Evolutionary conservation across 176 grass and related monocot genomes (phyloP).

Genomic region (Triticum dicoccoides): DNA sequence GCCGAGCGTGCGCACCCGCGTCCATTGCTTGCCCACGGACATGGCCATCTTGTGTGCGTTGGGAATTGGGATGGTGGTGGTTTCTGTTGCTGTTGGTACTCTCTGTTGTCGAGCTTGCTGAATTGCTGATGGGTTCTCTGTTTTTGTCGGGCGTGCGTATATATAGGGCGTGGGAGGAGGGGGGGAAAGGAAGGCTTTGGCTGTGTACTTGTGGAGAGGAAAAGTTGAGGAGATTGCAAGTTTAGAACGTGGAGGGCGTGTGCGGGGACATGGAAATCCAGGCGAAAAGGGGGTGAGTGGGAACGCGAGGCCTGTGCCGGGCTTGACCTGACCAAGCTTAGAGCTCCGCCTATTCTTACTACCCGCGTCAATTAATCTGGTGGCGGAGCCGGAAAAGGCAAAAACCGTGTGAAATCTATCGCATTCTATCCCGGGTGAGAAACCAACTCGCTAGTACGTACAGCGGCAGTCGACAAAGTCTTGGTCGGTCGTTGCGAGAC

Average conservation of each 20-base stretch:
- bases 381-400: not conserved
- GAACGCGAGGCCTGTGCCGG: not conserved
- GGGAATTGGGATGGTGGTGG: not conserved
- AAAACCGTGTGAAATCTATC: not conserved
- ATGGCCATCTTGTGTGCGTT: not conserved
- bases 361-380: not conserved
- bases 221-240: not conserved
- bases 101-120: not conserved
- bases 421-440: too few species aligned
- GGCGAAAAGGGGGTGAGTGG: not conserved
- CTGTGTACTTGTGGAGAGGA: not conserved
- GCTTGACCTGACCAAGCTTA: not conserved
- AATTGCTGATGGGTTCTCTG: not conserved
- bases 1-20: slow-evolving; percentile 49
- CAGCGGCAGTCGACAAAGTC: too few species aligned
- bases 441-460: too few species aligned
- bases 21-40: slow-evolving; percentile 22
- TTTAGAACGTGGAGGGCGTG: too few species aligned
- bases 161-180: not conserved
- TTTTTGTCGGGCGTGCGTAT: slow-evolving; percentile 13
- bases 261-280: not conserved
- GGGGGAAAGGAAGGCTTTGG: too few species aligned
- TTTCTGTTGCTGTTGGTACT: slow-evolving; percentile 1
- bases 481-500: too few species aligned
- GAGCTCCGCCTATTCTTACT: not conserved